These are phyloP conservation scores for Claviceps africana DNA, from an alignment of 2,329 filamentous ascomycete genomes.

Conservation along the genomic window DNA sequence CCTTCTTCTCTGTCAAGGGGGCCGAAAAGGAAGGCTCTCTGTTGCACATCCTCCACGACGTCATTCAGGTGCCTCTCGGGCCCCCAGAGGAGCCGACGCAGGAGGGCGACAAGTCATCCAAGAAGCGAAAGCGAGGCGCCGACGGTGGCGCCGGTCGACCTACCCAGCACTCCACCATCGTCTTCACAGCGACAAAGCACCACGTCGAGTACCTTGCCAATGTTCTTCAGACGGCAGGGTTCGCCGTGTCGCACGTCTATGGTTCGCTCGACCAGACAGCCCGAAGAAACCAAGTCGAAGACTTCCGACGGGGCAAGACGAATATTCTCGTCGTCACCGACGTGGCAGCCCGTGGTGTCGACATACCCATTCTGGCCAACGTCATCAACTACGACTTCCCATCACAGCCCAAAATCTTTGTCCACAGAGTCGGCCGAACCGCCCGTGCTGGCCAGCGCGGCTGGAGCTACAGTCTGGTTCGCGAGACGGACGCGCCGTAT, in stretches of 20 bases:
- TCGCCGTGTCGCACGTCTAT: slow-evolving; percentile 86
- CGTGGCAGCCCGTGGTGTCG: slow-evolving; percentile 90
- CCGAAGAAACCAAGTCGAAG: slow-evolving; percentile 79
- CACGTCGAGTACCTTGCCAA: slow-evolving; percentile 86
- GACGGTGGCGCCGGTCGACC: slow-evolving; percentile 48
- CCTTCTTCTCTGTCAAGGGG: slow-evolving; percentile 86
- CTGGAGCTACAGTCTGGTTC: slow-evolving; percentile 88
- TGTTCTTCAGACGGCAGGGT: slow-evolving; percentile 69
- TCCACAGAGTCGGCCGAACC: slow-evolving; percentile 91
- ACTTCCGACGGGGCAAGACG: slow-evolving; percentile 70
- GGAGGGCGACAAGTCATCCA: slow-evolving; percentile 34
- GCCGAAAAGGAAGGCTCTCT: slow-evolving; percentile 89
- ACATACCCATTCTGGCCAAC: slow-evolving; percentile 90
- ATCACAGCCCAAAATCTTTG: slow-evolving; percentile 89
- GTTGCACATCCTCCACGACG: slow-evolving; percentile 73
- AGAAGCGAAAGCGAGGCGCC: slow-evolving; percentile 57
- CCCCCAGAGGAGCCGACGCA: slow-evolving; percentile 38
- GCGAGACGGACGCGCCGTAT: slow-evolving; percentile 80
- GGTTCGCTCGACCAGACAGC: slow-evolving; percentile 90
- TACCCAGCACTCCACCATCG: slow-evolving; percentile 81
- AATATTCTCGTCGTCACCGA: slow-evolving; percentile 94
- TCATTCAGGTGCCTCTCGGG: slow-evolving; percentile 78
- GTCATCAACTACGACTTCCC: slow-evolving; percentile 99
- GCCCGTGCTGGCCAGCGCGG: slow-evolving; percentile 84
- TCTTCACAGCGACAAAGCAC: slow-evolving; percentile 92